A percentile compares a stretch with the other conserved stretches of the same genome.
Conservation (phyloP, 176 grass and related monocot genomes). For the Rhynchospora breviuscula region DNA sequence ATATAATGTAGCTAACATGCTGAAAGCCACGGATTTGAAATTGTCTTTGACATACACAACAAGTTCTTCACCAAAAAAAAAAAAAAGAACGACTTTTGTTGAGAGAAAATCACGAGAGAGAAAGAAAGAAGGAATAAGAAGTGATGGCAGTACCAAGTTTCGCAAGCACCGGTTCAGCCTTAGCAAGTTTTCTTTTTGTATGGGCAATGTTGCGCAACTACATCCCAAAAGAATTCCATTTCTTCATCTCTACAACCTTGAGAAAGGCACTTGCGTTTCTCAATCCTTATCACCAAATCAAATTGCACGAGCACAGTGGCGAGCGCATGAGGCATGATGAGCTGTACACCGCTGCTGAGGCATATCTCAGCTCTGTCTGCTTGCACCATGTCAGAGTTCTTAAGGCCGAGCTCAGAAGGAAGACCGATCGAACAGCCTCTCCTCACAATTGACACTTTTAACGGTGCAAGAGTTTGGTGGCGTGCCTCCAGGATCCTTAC, state of each 20-base stretch:
- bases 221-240: not conserved
- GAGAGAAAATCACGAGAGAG: not conserved
- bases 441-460: slow-evolving; percentile 12
- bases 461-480: slow-evolving; percentile 20
- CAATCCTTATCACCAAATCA: slow-evolving; percentile 25
- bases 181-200: slow-evolving; percentile 18
- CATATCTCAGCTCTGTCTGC: slow-evolving; percentile 19
- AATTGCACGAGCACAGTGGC: slow-evolving; percentile 12
- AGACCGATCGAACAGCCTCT: not conserved
- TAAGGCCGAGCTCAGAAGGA: slow-evolving; percentile 18
- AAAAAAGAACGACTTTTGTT: not conserved
- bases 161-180: not conserved
- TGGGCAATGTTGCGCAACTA: not conserved
- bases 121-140: not conserved
- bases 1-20: not conserved
- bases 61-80: not conserved
- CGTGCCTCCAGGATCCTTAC: not conserved
- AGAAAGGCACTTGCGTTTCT: not conserved
- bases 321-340: slow-evolving; percentile 11
- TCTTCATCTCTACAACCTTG: not conserved
- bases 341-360: slow-evolving; percentile 8
- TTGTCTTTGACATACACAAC: not conserved
- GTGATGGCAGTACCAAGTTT: not conserved
- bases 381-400: not conserved
- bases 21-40: not conserved